Evolutionary conservation across 495 filamentous ascomycete genomes (phyloP).

Genomic region (Penicillium tannophilum): DNA sequence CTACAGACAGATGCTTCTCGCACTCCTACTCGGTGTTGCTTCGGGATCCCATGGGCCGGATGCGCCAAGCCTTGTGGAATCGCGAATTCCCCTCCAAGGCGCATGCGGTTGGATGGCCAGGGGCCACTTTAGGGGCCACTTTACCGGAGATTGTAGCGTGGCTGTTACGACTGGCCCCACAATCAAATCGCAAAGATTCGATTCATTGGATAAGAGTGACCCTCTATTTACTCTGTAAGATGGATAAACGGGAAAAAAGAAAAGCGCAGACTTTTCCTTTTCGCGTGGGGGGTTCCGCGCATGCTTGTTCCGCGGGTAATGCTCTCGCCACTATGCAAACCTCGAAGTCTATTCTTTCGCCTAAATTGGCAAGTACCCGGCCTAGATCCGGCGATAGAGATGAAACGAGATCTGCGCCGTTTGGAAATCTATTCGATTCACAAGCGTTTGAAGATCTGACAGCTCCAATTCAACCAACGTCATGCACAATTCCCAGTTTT

Average conservation of each 20-base stretch:
- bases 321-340: not conserved
- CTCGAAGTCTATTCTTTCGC: not conserved
- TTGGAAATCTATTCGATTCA: not conserved
- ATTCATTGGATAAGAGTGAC: not conserved
- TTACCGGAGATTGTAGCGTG: not conserved
- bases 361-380: not conserved
- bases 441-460: not conserved
- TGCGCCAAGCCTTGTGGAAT: constrained; percentile 21
- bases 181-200: not conserved
- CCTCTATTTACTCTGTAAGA: not conserved
- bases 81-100: not conserved
- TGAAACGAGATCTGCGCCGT: constrained; percentile 4
- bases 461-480: not conserved
- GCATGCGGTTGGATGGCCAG: not conserved
- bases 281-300: not conserved
- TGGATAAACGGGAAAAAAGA: not conserved
- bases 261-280: not conserved
- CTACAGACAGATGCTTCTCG: too few species aligned
- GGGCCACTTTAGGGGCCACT: not conserved
- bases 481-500: not conserved
- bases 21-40: not conserved
- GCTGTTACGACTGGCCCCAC: not conserved
- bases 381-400: not conserved
- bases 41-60: constrained; percentile 16
- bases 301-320: not conserved